Conservation (phyloP, 169 alveolate species). For the Miamiensis avidus region DNA sequence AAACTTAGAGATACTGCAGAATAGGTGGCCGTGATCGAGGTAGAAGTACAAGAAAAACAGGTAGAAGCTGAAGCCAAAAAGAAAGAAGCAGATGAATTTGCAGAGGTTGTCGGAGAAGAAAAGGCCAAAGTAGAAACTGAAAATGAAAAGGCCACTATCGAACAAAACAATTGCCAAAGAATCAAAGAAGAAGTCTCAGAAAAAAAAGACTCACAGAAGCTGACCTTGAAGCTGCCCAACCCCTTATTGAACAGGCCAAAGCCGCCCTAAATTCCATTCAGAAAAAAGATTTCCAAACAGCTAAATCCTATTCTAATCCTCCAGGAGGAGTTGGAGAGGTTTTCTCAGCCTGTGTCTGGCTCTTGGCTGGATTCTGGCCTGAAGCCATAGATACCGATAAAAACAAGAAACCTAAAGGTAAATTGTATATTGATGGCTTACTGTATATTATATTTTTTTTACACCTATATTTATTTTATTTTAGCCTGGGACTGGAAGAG, state of each 20-base stretch:
- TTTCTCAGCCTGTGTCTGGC: slow-evolving; percentile 90
- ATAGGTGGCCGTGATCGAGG: slow-evolving; percentile 75
- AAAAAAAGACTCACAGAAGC: slow-evolving; percentile 89
- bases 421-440: too few species aligned
- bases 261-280: slow-evolving; percentile 92
- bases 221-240: slow-evolving; percentile 91
- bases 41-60: slow-evolving; percentile 87
- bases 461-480: too few species aligned
- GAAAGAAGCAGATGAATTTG: slow-evolving; percentile 93
- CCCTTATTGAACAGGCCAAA: slow-evolving; percentile 93
- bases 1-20: slow-evolving; percentile 90
- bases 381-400: slow-evolving; percentile 91
- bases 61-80: slow-evolving; percentile 91
- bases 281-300: slow-evolving; percentile 93
- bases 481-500: slow-evolving; percentile 93
- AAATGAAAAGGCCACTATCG: slow-evolving; percentile 89
- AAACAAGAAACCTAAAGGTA: slow-evolving; percentile 91
- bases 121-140: slow-evolving; percentile 91
- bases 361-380: slow-evolving; percentile 89
- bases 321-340: slow-evolving; percentile 96
- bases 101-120: slow-evolving; percentile 93
- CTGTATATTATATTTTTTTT: too few species aligned
- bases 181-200: slow-evolving; percentile 89
- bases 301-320: slow-evolving; percentile 92
- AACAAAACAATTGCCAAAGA: slow-evolving; percentile 91